Base-by-base conservation (phyloP, 1,139 yeast species). In the Magnusiomyces ingens region DNA sequence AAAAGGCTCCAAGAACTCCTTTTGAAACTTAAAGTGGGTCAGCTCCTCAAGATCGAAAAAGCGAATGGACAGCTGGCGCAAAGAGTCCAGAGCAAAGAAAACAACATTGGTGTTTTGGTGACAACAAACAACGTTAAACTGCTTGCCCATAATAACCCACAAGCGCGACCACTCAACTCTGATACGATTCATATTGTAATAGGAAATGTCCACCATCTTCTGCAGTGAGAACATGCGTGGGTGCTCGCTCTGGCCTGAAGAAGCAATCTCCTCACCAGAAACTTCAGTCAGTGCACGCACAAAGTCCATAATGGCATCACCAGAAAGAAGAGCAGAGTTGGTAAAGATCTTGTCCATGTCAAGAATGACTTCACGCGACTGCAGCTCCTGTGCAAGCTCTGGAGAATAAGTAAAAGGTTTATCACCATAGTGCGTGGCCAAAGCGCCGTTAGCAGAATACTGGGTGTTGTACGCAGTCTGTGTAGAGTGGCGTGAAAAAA, bases 161-260 rank as follows among this genome's bases (percentile, higher is more conserved):
- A 94, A 75, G 55, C 89, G 95, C 8, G 96, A 82, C 98, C 99
- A 94, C 71, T 94, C 97, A 59, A 94, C 83, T 67, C 96, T 82
- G 63, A 94, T 90, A 75, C 99, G 86, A 54, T 82, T 83, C 98
- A 94, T 93, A 68, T 94, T 94, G 73, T 94, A 94, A 69, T 93
- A 93, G 70, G 98, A 91, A 48, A 94, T 95, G 69, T 94, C 99
- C 50, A 94, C 96, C 76, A 94, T 86, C 66, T 94, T 94, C 64
- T 90, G 98, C 58, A 94, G 73, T 0, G 97, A 87, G 65, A 89
- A 94, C 70, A 90, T 85, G 66, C 99, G 77, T 32, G 99, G 99
- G 58, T 88, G 82, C 11, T 78, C 75, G 51, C 91, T 83, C 64
- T 80, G 82, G 5, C 93, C 93, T 1, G 96, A 86, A 0, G 95